Evolutionary conservation across 139 green algal species (phyloP).

Genomic region (Mesotaenium endlicherianum): DNA sequence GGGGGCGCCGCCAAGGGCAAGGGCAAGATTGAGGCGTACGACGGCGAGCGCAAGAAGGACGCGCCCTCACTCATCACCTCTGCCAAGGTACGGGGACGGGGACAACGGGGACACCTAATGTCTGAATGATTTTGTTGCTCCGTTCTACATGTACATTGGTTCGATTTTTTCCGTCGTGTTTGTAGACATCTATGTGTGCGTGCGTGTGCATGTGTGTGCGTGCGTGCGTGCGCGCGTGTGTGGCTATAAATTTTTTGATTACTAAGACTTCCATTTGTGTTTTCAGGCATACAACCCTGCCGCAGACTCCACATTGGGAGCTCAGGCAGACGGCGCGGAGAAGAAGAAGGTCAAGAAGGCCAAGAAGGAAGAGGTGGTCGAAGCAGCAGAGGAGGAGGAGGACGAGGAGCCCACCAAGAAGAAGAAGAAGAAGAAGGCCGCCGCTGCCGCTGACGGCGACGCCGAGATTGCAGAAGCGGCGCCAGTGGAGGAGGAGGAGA

Average conservation of each 20-base stretch:
- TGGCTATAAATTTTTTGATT: not conserved
- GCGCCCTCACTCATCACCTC: not conserved
- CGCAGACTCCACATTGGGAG: constrained; percentile 6
- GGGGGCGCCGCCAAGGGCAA: constrained; percentile 49
- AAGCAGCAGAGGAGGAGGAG: constrained; percentile 60
- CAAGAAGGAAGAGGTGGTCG: constrained; percentile 55
- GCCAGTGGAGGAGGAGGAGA: constrained; percentile 11
- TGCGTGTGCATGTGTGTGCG: not conserved
- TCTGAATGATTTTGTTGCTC: not conserved
- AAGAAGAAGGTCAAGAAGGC: constrained; percentile 60
- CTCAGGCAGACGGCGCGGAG: constrained; percentile 75
- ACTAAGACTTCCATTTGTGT: too few species aligned
- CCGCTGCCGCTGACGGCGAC: not conserved
- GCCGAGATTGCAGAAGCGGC: constrained; percentile 1
- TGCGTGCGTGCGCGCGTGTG: not conserved
- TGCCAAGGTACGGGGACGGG: not conserved
- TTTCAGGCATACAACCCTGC: constrained; percentile 47
- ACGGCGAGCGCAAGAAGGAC: constrained; percentile 35
- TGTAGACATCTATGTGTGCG: not conserved
- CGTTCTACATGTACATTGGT: not conserved
- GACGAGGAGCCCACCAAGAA: constrained; percentile 65
- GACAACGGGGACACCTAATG: not conserved
- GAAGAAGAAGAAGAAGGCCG: constrained; percentile 49
- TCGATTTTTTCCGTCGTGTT: not conserved
- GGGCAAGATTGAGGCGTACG: constrained; percentile 48